A percentile compares a stretch with the other conserved stretches of the same genome.
phyloP scores from a whole-genome alignment of 78 protist species.

The Acrasis kona region DNA sequence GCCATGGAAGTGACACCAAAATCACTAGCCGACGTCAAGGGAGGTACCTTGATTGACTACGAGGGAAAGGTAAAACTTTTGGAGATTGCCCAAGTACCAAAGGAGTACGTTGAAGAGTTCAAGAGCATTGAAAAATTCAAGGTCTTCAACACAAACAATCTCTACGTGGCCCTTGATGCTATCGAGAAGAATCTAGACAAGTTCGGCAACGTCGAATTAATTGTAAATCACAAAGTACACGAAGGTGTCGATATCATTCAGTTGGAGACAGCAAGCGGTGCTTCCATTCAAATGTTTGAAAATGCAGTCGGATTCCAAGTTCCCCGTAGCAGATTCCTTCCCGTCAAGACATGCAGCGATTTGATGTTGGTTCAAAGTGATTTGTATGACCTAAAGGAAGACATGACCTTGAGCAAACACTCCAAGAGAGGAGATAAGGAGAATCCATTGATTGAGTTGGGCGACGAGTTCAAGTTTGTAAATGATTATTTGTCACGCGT shows the following conservation, averaged over 20 bases:
- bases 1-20: constrained; percentile 90
- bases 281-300: constrained; percentile 81
- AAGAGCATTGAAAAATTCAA: constrained; percentile 77
- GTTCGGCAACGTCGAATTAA: constrained; percentile 28
- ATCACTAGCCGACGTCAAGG: constrained; percentile 93
- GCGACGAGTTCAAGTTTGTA: constrained; percentile 64
- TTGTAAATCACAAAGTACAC: constrained; percentile 11
- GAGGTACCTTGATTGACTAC: constrained; percentile 86
- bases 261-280: constrained; percentile 94
- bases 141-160: constrained; percentile 96
- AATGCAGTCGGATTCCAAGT: constrained; percentile 75
- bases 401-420: constrained; percentile 44
- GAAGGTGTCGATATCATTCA: constrained; percentile 73
- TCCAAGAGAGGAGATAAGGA: constrained; percentile 41
- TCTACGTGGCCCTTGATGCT: constrained; percentile 84
- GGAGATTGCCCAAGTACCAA: constrained; percentile 90
- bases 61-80: constrained; percentile 43
- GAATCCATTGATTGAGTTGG: constrained; percentile 80
- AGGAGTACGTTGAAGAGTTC: constrained; percentile 73
- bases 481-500: constrained; percentile 17
- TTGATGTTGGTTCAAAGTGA: constrained; percentile 80
- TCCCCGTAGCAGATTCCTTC: constrained; percentile 90
- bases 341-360: constrained; percentile 89
- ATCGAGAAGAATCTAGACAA: constrained; percentile 35
- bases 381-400: constrained; percentile 60